Conservation (phyloP, 768 basidiomycete species). For the Pleurotus eryngii region DNA sequence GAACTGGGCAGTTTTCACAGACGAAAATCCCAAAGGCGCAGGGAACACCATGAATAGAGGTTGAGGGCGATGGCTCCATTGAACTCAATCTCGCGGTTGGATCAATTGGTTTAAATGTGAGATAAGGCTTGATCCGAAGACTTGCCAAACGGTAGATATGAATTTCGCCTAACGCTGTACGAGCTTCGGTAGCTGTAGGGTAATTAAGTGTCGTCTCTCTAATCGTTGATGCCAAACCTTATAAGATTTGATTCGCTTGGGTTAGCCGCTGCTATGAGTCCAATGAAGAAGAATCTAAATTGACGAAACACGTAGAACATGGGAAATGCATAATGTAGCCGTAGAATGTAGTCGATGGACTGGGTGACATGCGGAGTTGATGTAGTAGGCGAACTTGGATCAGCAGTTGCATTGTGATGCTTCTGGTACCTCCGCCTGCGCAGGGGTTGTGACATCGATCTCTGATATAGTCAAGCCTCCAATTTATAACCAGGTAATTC, state of each 20-base stretch:
- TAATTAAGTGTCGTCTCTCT: no score
- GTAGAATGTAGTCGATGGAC: background rate
- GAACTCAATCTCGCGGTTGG: background rate
- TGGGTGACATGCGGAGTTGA: no score
- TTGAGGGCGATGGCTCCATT: conserved; percentile 8
- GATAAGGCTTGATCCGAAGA: no score
- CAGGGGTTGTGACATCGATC: conserved; percentile 85
- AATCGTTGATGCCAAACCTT: no score
- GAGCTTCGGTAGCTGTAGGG: no score
- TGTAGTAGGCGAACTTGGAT: conserved; percentile 14
- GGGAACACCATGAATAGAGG: conserved; percentile 98
- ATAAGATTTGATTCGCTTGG: no score
- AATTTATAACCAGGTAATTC: background rate
- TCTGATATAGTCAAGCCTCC: conserved; percentile 42
- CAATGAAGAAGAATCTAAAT: conserved; percentile 7
- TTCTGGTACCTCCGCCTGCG: conserved; percentile 70
- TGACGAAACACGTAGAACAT: background rate
- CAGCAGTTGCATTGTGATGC: conserved; percentile 85
- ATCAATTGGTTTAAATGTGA: no score
- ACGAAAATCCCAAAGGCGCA: conserved; percentile 82
- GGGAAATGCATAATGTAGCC: background rate
- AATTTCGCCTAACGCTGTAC: no score
- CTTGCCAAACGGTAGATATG: no score
- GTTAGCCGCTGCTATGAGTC: background rate
- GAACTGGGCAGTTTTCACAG: conserved; percentile 87